Evolutionary conservation across 495 filamentous ascomycete species (phyloP).

Genomic region (Penicillium antarcticum): DNA sequence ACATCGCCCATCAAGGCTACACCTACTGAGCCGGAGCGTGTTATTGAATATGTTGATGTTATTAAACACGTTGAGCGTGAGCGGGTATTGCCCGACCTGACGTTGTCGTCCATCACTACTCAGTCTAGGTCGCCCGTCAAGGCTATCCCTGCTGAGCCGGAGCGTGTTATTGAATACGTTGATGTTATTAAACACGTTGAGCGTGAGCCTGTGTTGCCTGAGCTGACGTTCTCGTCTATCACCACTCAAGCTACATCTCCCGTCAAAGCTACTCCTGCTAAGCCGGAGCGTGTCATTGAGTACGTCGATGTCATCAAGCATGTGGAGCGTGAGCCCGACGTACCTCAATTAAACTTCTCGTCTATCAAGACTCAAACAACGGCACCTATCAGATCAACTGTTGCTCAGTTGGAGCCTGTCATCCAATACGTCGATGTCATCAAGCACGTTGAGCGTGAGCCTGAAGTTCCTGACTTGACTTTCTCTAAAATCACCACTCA

Average conservation of each 20-base stretch:
- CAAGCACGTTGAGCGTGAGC: constrained; percentile 7
- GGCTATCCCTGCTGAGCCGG: constrained; percentile 12
- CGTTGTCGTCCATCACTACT: constrained; percentile 24
- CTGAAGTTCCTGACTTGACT: constrained; percentile 26
- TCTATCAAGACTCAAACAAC: constrained; percentile 19
- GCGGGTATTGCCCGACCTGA: constrained; percentile 16
- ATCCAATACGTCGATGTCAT: constrained; percentile 6
- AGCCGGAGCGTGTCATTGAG: constrained; percentile 8
- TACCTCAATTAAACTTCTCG: constrained; percentile 25
- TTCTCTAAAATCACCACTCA: constrained; percentile 49
- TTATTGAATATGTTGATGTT: too few species aligned
- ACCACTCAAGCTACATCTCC: constrained; percentile 8
- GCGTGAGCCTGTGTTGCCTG: constrained; percentile 8
- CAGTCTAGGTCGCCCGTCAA: constrained; percentile 29
- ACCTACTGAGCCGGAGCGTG: too few species aligned
- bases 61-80: not conserved
- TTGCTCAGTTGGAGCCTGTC: constrained; percentile 3
- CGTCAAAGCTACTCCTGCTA: constrained; percentile 6
- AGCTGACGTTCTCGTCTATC: constrained; percentile 10
- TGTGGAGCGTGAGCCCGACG: constrained; percentile 3
- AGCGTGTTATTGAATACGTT: constrained; percentile 1
- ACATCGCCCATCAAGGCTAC: not conserved
- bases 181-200: not conserved
- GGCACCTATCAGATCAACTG: constrained; percentile 18
- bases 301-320: constrained; percentile 7